Base-by-base conservation (phyloP, 768 basidiomycete species). In the Coprinellus micaceus region DNA sequence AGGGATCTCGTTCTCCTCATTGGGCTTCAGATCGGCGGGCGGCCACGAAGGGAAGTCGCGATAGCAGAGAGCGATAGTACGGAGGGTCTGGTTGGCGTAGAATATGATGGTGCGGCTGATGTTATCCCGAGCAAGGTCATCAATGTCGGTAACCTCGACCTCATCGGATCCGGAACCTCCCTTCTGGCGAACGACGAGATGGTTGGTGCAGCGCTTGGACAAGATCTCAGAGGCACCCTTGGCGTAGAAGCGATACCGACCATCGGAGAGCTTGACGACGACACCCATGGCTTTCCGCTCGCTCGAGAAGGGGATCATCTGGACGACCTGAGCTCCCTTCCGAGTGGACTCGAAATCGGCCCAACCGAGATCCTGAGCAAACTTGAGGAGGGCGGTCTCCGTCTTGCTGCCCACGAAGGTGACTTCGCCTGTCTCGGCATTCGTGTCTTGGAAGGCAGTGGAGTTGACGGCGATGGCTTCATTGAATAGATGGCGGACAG, bases 171-270 rank as follows among this genome's bases (percentile, higher is more conserved):
- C 48, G 3, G 48, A 52, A 0, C 63, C 52, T 0, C 67, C 67
- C 11, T 75, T 69, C 56, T 67, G 69, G 56, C 68, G 65, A 41
- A 94, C 88, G 25, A 89, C 82, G 53, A 98, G 84, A 67, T 96
- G 89, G 10, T 70, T 70, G 4, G 66, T 79, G 66, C 91, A 94
- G 56, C 81, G 76, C 76, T 86, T 90, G 41, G 88, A 86, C 41
- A 98, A 77, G 59, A 98, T 91, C 70, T 99, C 97, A 62, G 87
- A 89, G 3, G 97, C 96, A 22, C 96, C 97, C 74, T 98, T 99
- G 67, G 94, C 69, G 68, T 89, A 89, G 2, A 93, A 71, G 41
- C 96, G 83, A 63, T 78, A 85, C 12, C 66, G 58, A 10, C 82
- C 83, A 43, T 79, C 66, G 13, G 75, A 70, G 21, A 83, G 68